Evolutionary conservation across 495 filamentous ascomycete species (phyloP).

Genomic region (Sporormia fimetaria): DNA sequence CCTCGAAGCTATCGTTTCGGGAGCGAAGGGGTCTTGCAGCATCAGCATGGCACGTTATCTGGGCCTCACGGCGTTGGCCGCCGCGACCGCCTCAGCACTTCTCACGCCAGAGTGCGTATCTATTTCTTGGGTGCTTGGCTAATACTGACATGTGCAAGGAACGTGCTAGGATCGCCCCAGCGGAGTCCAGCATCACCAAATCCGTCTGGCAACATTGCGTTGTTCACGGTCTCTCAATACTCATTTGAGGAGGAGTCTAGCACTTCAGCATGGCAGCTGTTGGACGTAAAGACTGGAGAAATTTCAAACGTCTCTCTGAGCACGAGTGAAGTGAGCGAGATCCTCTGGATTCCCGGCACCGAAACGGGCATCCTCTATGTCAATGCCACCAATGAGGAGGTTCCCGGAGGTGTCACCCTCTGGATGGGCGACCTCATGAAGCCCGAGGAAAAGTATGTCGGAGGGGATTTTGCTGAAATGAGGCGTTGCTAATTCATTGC

Average conservation of each 20-base stretch:
- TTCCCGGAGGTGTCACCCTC: slow-evolving; percentile 36
- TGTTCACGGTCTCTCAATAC: slow-evolving; percentile 34
- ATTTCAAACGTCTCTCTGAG: slow-evolving; percentile 33
- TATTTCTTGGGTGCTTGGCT: background rate
- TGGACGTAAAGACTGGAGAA: slow-evolving; percentile 35
- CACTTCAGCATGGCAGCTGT: slow-evolving; percentile 31
- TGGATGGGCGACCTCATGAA: slow-evolving; percentile 31
- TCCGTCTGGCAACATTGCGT: slow-evolving; percentile 17
- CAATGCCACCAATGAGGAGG: slow-evolving; percentile 37
- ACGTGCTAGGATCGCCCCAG: slow-evolving; percentile 23
- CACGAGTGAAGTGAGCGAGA: slow-evolving; percentile 36
- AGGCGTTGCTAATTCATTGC: background rate
- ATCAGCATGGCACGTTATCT: slow-evolving; percentile 13
- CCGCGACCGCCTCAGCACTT: slow-evolving; percentile 12
- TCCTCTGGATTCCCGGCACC: slow-evolving; percentile 36
- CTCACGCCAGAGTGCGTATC: slow-evolving; percentile 13
- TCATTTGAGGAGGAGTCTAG: slow-evolving; percentile 36
- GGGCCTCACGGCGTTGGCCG: slow-evolving; percentile 13
- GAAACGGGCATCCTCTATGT: slow-evolving; percentile 39
- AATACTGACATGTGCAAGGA: slow-evolving; percentile 8
- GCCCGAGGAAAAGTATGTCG: slow-evolving; percentile 5
- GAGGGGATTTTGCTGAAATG: background rate
- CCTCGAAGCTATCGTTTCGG: too few relatives aligned
- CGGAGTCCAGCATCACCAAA: slow-evolving; percentile 12
- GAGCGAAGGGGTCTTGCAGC: too few relatives aligned